A percentile compares a stretch with the other conserved stretches of the same genome.
phyloP scores from a whole-genome alignment of 306 rosid species.

The Corylus avellana region DNA sequence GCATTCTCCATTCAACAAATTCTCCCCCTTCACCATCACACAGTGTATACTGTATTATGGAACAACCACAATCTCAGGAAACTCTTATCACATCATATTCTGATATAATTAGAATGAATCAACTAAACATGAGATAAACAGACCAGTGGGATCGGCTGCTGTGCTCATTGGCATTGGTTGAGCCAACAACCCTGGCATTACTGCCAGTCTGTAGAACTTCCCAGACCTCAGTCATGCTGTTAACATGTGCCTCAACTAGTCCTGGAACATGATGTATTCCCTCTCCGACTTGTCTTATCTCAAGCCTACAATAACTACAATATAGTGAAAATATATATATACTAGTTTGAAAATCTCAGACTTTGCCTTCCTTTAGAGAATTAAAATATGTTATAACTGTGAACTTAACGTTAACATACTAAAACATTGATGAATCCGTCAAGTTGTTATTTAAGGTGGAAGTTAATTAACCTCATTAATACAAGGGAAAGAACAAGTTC shows the following conservation, averaged over 20 bases:
- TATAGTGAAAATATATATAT: conserved; percentile 14
- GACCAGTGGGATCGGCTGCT: conserved; percentile 97
- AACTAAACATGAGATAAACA: conserved; percentile 19
- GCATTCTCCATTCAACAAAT: conserved; percentile 84
- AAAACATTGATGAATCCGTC: neutral
- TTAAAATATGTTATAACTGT: neutral
- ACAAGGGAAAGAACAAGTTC: neutral
- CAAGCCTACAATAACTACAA: conserved; percentile 58
- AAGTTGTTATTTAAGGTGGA: neutral
- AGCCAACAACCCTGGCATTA: conserved; percentile 89
- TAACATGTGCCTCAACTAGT: conserved; percentile 83
- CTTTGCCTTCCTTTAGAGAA: neutral
- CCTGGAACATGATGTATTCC: conserved; percentile 95
- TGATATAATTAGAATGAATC: conserved; percentile 2
- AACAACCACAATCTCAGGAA: conserved; percentile 30
- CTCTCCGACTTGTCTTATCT: conserved; percentile 82
- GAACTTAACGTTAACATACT: neutral
- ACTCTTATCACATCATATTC: conserved; percentile 10
- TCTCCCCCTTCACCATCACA: conserved; percentile 97
- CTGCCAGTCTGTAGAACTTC: conserved; percentile 96
- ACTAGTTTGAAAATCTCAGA: conserved; percentile 13
- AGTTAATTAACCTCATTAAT: neutral
- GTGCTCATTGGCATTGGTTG: conserved; percentile 91
- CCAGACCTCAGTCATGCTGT: conserved; percentile 89
- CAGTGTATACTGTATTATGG: conserved; percentile 74